Conservation (phyloP, 2,329 filamentous ascomycete species). For the Talaromyces sp. region DNA sequence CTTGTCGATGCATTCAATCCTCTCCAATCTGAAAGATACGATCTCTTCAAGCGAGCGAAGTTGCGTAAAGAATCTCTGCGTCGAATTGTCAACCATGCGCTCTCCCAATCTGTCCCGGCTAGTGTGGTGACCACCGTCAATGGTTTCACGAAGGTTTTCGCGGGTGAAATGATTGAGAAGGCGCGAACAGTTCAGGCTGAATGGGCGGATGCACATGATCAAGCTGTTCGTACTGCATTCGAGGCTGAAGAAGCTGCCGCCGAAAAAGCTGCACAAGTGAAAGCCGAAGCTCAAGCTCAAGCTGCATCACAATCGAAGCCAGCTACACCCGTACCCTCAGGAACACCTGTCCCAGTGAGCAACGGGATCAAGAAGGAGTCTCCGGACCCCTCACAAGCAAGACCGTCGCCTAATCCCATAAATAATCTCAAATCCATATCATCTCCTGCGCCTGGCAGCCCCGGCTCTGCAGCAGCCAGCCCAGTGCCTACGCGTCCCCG, state of each 20-base stretch:
- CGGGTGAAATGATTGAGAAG: constrained; percentile 66
- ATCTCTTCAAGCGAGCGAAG: constrained; percentile 53
- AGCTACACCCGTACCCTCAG: constrained; percentile 17
- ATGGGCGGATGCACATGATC: constrained; percentile 53
- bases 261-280: constrained; percentile 42
- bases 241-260: constrained; percentile 61
- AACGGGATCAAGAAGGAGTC: constrained; percentile 31
- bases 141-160: constrained; percentile 68
- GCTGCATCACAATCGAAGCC: constrained; percentile 18
- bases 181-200: constrained; percentile 64
- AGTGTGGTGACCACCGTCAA: constrained; percentile 66
- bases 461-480: constrained; percentile 5
- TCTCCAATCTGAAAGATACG: constrained; percentile 52
- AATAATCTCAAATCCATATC: constrained; percentile 12
- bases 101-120: constrained; percentile 67
- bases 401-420: constrained; percentile 12
- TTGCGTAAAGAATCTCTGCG: constrained; percentile 55
- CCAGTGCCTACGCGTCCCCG: constrained; percentile 24
- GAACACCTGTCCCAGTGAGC: constrained; percentile 13
- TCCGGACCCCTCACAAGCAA: constrained; percentile 19
- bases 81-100: constrained; percentile 66
- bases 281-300: constrained; percentile 9
- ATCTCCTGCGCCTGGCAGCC: constrained; percentile 5
- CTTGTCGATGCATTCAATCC: constrained; percentile 52
- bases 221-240: constrained; percentile 57